Base-by-base conservation (phyloP, 2,329 filamentous ascomycete species). In the Pseudogymnoascus sp. region DNA sequence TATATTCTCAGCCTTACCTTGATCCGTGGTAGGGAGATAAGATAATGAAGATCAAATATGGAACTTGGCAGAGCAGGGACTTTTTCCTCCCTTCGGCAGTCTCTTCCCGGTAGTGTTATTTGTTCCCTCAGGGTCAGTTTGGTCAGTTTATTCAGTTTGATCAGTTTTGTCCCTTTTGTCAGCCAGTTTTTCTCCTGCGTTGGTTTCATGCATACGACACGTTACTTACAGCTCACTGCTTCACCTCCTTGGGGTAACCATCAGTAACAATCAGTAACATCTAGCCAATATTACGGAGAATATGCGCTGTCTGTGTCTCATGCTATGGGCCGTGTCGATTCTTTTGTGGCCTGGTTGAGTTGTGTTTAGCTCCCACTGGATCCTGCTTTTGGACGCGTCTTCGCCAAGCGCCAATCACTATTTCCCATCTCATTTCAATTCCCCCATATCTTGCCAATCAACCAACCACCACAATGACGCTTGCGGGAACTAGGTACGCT, bases 401-500 rank as follows among this genome's bases (percentile, higher is more conserved):
- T 55, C 48, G 48, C 48, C 48, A 55, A 55, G 29, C 48, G 48
- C 48, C 48, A 55, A 55, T 55, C 48, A 55, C 15, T 55, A 55
- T 55, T 21, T 35, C 48, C 29, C 48, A 15, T 18, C 48, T 21
- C 48, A 55, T 55, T 55, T 33, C 48, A 55, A 55, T 55, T 33
- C 48, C 12, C 5, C 48, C 18, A 55, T 15, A 33, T 12, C 29
- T n/a, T 55, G 48, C 29, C 48, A 33, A 55, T 33, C 48, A 55
- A 55, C 29, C 15, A 29, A 6, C 48, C 29, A 55, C 48, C 48
- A 55, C 29, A 2, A 7, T 5, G 2, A 33, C 48, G 48, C 48
- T 55, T 55, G 48, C 48, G 29, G 48, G 29, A 55, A 9, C 48
- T 55, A 55, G 48, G 27, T 33, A 6, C 29, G 18, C 48, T 18